Base-by-base conservation (phyloP, 257 asterid species). In the Solanum arcanum region DNA sequence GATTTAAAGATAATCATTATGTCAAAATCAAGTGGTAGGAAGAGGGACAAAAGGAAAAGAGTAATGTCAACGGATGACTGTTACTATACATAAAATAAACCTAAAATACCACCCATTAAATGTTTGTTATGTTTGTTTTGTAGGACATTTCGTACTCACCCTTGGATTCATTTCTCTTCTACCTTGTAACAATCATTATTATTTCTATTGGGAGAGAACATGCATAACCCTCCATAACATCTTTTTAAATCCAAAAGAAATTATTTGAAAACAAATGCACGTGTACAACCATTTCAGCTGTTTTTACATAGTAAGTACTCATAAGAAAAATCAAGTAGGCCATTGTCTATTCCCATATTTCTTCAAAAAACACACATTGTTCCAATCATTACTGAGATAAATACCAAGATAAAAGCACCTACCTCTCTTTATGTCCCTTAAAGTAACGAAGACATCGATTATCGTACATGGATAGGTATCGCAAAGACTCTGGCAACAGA, bases 391-490 rank as follows among this genome's bases (percentile, higher is more conserved):
- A 29, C 42, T 27, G 6, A 29, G 85, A 27, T 18, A 80, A 18
- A 49, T 80, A 47, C 85, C 85, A 80, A 29, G 85, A 11, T 18
- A 47, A 47, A 27, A 49, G 3, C 56, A 77, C 44, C 86, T 88
- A 97, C 99, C 99, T 93, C 89, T 95, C 98, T 87, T 90, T 94
- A 88, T 97, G 99, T 83, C 99, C 99, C 92, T 95, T 94, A 85
- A 95, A 97, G 91, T 94, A 95, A 83, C 99, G 98, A 88, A 97
- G 98, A 90, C 98, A 94, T 84, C 99, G 94, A 91, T 97, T 97
- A 86, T 97, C 99, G 70, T 95, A 97, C 95, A 95, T 90, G 82
- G 99, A 97, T 64, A 97, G 92, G 89, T 97, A 95, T 83, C 98
- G 90, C 93, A 94, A 91, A 60, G 92, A 91, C 86, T 94, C 99